These are phyloP conservation scores for Aspergillus nidulans DNA, from an alignment of 495 filamentous ascomycete species.

Conservation along the genomic window DNA sequence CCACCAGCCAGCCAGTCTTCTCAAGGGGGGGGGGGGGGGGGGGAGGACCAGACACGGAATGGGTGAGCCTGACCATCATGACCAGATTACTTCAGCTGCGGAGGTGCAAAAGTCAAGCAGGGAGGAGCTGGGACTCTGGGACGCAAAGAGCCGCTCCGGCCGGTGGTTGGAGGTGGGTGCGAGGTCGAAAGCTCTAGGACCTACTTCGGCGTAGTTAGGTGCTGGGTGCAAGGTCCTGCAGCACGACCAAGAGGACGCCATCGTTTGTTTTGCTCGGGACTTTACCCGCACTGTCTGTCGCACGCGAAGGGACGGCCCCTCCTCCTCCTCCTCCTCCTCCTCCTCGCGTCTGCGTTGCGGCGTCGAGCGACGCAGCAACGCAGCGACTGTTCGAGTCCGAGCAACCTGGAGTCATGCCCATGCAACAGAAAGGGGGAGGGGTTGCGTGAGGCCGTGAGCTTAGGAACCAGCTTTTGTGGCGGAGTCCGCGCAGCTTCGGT, in stretches of 20 bases:
- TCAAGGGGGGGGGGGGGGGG: conserved; percentile 10
- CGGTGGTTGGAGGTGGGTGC: conserved; percentile 2
- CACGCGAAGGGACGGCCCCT: background rate
- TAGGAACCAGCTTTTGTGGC: background rate
- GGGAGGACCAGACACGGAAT: conserved; percentile 7
- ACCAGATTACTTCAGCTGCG: conserved; percentile 17
- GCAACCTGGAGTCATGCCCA: background rate
- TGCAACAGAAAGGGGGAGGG: background rate
- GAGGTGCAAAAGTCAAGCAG: background rate
- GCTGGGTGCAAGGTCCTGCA: too few relatives aligned
- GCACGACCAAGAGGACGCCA: background rate
- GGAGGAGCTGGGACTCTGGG: conserved; percentile 5
- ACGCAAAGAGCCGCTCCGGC: conserved; percentile 8
- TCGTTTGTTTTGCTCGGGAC: background rate
- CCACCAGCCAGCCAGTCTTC: conserved; percentile 3
- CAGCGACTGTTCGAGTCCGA: too few relatives aligned
- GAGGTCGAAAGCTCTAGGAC: conserved; percentile 2
- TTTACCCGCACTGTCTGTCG: background rate
- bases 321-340: background rate
- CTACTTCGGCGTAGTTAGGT: too few relatives aligned
- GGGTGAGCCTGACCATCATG: conserved; percentile 9
- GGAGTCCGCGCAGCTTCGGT: background rate
- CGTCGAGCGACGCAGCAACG: too few relatives aligned
- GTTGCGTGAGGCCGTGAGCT: background rate
- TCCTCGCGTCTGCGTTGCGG: background rate